Evolutionary conservation across 176 grass and related monocot species (phyloP).

Genomic region (Alloteropsis semialata): DNA sequence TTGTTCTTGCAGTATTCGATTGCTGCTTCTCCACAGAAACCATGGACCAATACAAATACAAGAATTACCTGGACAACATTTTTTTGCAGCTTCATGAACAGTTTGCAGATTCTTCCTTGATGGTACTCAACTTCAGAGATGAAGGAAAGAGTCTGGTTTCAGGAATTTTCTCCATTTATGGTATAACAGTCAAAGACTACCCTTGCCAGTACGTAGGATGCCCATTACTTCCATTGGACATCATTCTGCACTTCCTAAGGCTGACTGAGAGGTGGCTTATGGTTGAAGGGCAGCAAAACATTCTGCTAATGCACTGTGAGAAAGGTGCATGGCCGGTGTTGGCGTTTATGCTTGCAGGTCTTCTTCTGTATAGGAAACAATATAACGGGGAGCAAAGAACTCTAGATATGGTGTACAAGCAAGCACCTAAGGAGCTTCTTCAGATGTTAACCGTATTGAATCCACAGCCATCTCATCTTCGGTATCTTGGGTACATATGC

Average conservation of each 20-base stretch:
- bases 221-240: slow-evolving; percentile 85
- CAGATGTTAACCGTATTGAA: slow-evolving; percentile 68
- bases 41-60: slow-evolving; percentile 72
- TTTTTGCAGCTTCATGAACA: slow-evolving; percentile 66
- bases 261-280: slow-evolving; percentile 81
- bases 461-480: slow-evolving; percentile 78
- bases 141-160: slow-evolving; percentile 61
- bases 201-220: slow-evolving; percentile 66
- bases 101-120: slow-evolving; percentile 67
- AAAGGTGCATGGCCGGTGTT: slow-evolving; percentile 83
- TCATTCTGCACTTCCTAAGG: slow-evolving; percentile 73
- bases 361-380: slow-evolving; percentile 79
- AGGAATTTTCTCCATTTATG: slow-evolving; percentile 52
- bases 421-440: slow-evolving; percentile 85
- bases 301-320: slow-evolving; percentile 93
- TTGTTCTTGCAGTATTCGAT: slow-evolving; percentile 74
- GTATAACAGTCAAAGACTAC: slow-evolving; percentile 74
- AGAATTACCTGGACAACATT: slow-evolving; percentile 65
- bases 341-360: slow-evolving; percentile 95
- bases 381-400: slow-evolving; percentile 91
- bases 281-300: slow-evolving; percentile 66
- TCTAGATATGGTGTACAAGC: slow-evolving; percentile 93
- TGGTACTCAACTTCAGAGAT: slow-evolving; percentile 82
- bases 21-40: slow-evolving; percentile 86
- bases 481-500: slow-evolving; percentile 81